Percentiles rank a stretch among this genome's conserved stretches.
Evolutionary conservation across 495 filamentous ascomycete species (phyloP).

Genomic region (Schizothecium vesticola): DNA sequence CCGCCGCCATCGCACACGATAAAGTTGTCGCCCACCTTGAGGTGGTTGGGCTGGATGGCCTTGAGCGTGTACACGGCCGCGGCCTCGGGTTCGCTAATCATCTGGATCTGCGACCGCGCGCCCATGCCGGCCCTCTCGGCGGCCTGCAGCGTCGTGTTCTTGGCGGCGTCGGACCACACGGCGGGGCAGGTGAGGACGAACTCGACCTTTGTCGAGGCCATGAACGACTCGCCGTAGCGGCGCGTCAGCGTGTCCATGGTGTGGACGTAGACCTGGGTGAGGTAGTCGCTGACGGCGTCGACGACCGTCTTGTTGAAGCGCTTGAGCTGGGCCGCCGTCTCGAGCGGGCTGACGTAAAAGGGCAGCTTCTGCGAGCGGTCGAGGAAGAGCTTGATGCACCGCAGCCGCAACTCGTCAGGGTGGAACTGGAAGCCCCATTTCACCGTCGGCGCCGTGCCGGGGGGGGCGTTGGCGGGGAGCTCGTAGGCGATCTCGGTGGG

Average conservation of each 20-base stretch:
- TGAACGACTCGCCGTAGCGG: conserved; percentile 56
- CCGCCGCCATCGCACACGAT: conserved; percentile 73
- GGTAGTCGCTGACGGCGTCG: conserved; percentile 61
- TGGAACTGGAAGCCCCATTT: conserved; percentile 77
- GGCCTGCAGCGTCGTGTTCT: conserved; percentile 57
- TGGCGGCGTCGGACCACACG: conserved; percentile 76
- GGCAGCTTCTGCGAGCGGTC: conserved; percentile 72
- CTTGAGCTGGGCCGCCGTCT: conserved; percentile 67
- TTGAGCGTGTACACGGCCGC: conserved; percentile 69
- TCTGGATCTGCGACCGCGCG: conserved; percentile 50
- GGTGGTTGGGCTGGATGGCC: conserved; percentile 58
- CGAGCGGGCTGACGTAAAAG: conserved; percentile 68
- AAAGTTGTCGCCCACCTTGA: conserved; percentile 63
- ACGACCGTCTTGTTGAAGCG: conserved; percentile 56
- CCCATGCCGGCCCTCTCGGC: conserved; percentile 67
- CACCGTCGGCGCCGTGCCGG: conserved; percentile 36
- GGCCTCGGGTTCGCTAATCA: conserved; percentile 72
- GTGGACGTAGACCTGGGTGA: conserved; percentile 64
- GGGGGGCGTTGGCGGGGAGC: conserved; percentile 30
- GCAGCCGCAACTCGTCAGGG: conserved; percentile 65
- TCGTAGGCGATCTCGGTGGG: conserved; percentile 59
- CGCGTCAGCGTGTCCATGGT: conserved; percentile 67
- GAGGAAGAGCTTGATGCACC: conserved; percentile 76
- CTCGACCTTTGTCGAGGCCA: conserved; percentile 56
- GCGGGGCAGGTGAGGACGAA: conserved; percentile 73